Conservation (phyloP, 116 monocot genomes). For the Papilionanthe hybrid region DNA sequence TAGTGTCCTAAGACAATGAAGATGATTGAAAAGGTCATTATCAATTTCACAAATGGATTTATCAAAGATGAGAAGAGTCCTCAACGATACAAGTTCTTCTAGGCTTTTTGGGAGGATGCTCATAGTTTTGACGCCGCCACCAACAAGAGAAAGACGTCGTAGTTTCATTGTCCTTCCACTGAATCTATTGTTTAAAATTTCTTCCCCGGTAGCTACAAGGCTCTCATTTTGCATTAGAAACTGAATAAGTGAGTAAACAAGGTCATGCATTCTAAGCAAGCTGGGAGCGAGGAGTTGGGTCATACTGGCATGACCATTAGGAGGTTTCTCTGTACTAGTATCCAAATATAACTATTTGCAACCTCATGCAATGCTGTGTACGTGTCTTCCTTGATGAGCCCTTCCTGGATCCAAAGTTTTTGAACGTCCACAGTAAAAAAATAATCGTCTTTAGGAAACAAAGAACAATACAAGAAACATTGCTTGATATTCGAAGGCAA, state of each 20-base stretch:
- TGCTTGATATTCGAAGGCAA: neutral
- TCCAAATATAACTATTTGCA: neutral
- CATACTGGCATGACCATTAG: neutral
- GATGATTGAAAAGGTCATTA: neutral
- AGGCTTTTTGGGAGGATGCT: neutral
- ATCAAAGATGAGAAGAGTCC: neutral
- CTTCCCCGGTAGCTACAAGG: neutral
- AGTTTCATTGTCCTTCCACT: neutral
- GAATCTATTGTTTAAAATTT: neutral
- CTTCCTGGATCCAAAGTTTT: neutral
- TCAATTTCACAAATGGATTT: neutral
- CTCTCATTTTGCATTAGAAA: neutral
- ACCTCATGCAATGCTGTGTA: neutral
- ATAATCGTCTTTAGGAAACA: neutral
- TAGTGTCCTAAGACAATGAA: neutral
- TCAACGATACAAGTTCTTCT: neutral
- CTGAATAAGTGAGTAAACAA: neutral
- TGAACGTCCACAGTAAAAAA: neutral
- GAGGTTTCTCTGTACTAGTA: neutral
- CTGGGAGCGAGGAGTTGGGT: no score
- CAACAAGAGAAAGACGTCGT: neutral
- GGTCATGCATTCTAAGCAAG: neutral
- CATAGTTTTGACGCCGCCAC: neutral
- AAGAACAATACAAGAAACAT: slow-evolving; percentile 2
- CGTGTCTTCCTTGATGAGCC: neutral